Conservation (phyloP, 805 yeast genomes). For the Cephaloascus fragrans region DNA sequence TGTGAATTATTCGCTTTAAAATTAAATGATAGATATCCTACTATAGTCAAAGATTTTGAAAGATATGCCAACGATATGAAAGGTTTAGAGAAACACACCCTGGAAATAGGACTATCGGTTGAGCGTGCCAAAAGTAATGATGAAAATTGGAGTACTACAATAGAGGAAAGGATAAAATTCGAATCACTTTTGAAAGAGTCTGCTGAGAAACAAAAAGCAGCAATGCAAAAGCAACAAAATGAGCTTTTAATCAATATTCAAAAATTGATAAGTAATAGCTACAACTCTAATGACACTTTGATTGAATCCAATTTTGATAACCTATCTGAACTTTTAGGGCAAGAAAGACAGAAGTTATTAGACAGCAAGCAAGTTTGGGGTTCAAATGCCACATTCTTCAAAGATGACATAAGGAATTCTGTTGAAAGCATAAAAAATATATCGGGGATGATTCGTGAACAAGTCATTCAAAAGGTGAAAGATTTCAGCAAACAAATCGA, state of each 20-base stretch:
- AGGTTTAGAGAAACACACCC: slow-evolving; percentile 9
- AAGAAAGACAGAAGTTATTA: neutral
- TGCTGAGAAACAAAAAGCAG: neutral
- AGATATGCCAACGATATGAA: slow-evolving; percentile 5
- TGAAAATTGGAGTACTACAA: neutral
- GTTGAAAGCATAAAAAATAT: too few relatives aligned
- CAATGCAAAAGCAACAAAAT: neutral
- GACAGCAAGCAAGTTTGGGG: neutral
- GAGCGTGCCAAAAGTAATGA: neutral
- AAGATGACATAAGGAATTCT: neutral
- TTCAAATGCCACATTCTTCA: neutral
- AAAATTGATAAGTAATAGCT: neutral
- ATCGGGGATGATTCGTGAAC: slow-evolving; percentile 1
- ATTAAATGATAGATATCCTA: slow-evolving; percentile 11
- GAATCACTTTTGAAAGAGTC: neutral
- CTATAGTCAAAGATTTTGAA: slow-evolving; percentile 9
- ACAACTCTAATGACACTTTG: neutral
- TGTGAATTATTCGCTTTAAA: slow-evolving; percentile 11
- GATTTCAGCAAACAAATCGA: slow-evolving; percentile 1
- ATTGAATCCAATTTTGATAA: too few relatives aligned
- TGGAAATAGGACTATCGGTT: slow-evolving; percentile 2
- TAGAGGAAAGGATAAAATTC: neutral
- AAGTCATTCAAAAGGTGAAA: slow-evolving; percentile 2
- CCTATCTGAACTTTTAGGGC: neutral
- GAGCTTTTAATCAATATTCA: neutral